These are phyloP conservation scores for Lentinula sp. DNA, from an alignment of 768 basidiomycete species.

Conservation along the genomic window DNA sequence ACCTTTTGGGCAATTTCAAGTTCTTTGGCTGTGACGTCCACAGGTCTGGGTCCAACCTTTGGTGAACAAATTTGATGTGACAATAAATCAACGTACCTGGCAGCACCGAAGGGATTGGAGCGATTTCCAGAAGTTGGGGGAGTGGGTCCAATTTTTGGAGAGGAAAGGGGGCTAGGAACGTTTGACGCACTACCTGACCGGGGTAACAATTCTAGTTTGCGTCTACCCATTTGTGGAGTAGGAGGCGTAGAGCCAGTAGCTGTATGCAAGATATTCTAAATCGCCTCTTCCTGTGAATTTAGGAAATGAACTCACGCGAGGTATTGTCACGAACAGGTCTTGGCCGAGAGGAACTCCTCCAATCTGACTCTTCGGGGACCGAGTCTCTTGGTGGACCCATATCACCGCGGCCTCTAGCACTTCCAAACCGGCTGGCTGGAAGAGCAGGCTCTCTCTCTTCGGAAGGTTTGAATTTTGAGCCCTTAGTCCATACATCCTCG, in stretches of 20 bases:
- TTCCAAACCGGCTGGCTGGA: slow-evolving; percentile 34
- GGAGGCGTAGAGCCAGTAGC: slow-evolving; percentile 72
- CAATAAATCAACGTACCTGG: slow-evolving; percentile 44
- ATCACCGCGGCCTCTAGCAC: slow-evolving; percentile 44
- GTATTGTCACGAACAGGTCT: slow-evolving; percentile 39
- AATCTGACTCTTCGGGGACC: slow-evolving; percentile 57
- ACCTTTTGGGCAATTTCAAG: slow-evolving; percentile 67
- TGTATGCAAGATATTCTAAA: slow-evolving; percentile 18
- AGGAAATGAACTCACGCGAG: slow-evolving; percentile 49
- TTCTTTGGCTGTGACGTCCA: slow-evolving; percentile 76
- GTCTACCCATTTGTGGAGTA: slow-evolving; percentile 72
- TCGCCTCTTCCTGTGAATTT: slow-evolving; percentile 6
- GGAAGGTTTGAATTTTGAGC: slow-evolving; percentile 65
- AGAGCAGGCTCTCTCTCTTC: slow-evolving; percentile 27
- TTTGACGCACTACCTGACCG: slow-evolving; percentile 64
- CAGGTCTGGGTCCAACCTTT: slow-evolving; percentile 40
- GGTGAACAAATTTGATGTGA: neutral
- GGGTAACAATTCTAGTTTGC: slow-evolving; percentile 82
- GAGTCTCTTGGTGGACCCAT: slow-evolving; percentile 46
- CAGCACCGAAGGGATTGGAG: slow-evolving; percentile 83
- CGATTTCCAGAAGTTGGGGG: slow-evolving; percentile 29
- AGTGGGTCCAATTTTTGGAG: slow-evolving; percentile 60
- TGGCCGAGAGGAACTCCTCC: slow-evolving; percentile 50
- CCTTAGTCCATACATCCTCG: slow-evolving; percentile 76
- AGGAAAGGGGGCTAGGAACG: slow-evolving; percentile 69